Evolutionary conservation across 225 moss, liverwort and hornwort species (phyloP).

Genomic region (Bryoerythrophyllum caledonicum): DNA sequence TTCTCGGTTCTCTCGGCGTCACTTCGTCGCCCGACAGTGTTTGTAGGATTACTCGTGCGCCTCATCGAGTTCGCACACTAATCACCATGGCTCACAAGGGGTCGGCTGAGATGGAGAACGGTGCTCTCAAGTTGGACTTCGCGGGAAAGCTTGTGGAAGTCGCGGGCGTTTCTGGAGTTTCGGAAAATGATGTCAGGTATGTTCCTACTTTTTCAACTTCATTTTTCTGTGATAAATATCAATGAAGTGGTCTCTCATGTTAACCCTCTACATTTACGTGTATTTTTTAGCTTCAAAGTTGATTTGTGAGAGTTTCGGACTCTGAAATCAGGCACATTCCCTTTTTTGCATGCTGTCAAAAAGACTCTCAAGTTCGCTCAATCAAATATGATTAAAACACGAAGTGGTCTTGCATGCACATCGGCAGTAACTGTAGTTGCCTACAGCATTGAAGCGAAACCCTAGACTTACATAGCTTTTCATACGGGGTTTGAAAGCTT

Average conservation of each 20-base stretch:
- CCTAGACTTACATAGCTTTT: background rate
- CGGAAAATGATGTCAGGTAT: constrained; percentile 63
- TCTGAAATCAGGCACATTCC: constrained; percentile 51
- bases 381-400: no score
- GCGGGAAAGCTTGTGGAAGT: constrained; percentile 58
- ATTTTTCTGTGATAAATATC: no score
- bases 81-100: constrained; percentile 43
- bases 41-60: constrained; percentile 28
- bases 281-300: no score
- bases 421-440: background rate
- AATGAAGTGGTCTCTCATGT: no score
- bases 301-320: constrained; percentile 52
- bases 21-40: constrained; percentile 13
- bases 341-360: no score
- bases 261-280: no score
- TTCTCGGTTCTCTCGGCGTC: background rate
- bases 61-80: constrained; percentile 27
- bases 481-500: background rate
- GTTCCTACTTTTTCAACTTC: background rate
- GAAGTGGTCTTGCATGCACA: background rate
- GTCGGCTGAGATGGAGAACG: constrained; percentile 35
- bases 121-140: constrained; percentile 46
- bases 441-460: constrained; percentile 11
- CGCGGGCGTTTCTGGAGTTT: constrained; percentile 62
- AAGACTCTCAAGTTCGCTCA: no score